Conservation (phyloP, 2,329 filamentous ascomycete species). For the Zasmidium cellare region DNA sequence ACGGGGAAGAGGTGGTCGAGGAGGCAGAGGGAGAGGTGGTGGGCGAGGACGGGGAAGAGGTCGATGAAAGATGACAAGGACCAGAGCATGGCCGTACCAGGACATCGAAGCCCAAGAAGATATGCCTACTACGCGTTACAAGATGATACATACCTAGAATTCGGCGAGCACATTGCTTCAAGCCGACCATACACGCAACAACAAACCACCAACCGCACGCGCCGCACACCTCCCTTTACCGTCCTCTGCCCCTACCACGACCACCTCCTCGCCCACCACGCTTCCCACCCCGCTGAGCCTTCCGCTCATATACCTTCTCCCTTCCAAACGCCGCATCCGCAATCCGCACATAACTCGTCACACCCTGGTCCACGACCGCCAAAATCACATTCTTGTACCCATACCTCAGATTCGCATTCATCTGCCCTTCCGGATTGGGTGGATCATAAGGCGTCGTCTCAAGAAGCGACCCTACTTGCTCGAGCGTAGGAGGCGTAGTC, state of each 20-base stretch:
- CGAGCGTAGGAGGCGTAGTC: slow-evolving; percentile 69
- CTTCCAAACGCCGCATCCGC: slow-evolving; percentile 73
- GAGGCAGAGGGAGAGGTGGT: slow-evolving; percentile 23
- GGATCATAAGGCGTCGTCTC: slow-evolving; percentile 71
- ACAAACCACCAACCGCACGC: not conserved
- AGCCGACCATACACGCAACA: not conserved
- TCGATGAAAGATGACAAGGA: not conserved
- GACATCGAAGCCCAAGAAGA: not conserved
- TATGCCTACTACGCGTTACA: not conserved
- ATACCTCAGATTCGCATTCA: slow-evolving; percentile 80
- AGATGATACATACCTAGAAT: not conserved
- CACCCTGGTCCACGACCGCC: slow-evolving; percentile 84
- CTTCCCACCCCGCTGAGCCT: slow-evolving; percentile 32
- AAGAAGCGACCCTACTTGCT: slow-evolving; percentile 70
- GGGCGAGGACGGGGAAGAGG: slow-evolving; percentile 13
- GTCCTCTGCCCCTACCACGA: slow-evolving; percentile 36
- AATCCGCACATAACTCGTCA: slow-evolving; percentile 83
- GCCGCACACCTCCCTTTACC: not conserved
- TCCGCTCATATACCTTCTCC: slow-evolving; percentile 68
- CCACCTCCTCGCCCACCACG: slow-evolving; percentile 41
- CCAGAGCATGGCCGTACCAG: not conserved
- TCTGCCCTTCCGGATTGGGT: slow-evolving; percentile 46
- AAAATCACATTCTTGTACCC: slow-evolving; percentile 81
- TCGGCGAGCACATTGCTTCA: slow-evolving; percentile 8
- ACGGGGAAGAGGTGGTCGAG: slow-evolving; percentile 24